A percentile compares a stretch with the other conserved stretches of the same genome.
Evolutionary conservation across 73 alveolate genomes (phyloP).

Genomic region (Paramecium sexaurelia): DNA sequence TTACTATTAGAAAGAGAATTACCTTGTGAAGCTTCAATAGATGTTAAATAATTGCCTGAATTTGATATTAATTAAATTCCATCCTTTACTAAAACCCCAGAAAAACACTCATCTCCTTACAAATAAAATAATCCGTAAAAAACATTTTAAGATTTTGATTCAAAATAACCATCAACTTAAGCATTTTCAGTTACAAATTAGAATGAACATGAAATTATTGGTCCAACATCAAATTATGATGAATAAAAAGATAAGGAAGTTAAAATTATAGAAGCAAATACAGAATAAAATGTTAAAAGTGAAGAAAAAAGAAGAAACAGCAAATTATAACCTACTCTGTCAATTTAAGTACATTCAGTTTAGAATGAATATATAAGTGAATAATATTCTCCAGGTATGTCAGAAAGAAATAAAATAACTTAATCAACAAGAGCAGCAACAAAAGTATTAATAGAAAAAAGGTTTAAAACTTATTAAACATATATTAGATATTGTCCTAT

Average conservation of each 20-base stretch:
- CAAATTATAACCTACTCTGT: background rate
- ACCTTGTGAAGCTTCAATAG: constrained; percentile 25
- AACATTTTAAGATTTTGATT: background rate
- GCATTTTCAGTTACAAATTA: background rate
- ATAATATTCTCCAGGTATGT: constrained; percentile 22
- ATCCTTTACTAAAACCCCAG: constrained; percentile 31
- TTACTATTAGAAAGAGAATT: background rate
- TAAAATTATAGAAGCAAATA: background rate
- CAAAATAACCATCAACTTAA: background rate
- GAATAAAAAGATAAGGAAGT: background rate
- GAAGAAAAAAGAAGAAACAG: background rate
- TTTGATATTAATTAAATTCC: constrained; percentile 19
- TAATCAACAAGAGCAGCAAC: background rate
- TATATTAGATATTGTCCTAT: constrained; percentile 27
- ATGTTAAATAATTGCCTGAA: background rate
- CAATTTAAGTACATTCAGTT: background rate
- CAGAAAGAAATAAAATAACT: background rate
- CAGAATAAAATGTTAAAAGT: background rate
- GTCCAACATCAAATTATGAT: background rate
- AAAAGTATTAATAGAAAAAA: background rate
- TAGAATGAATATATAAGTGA: constrained; percentile 3
- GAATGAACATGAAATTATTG: background rate
- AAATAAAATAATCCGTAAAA: background rate
- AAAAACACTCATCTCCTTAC: background rate
- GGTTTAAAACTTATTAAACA: background rate